Base-by-base conservation (phyloP, 2,329 filamentous ascomycete species). In the Teratosphaeriaceae sp. region DNA sequence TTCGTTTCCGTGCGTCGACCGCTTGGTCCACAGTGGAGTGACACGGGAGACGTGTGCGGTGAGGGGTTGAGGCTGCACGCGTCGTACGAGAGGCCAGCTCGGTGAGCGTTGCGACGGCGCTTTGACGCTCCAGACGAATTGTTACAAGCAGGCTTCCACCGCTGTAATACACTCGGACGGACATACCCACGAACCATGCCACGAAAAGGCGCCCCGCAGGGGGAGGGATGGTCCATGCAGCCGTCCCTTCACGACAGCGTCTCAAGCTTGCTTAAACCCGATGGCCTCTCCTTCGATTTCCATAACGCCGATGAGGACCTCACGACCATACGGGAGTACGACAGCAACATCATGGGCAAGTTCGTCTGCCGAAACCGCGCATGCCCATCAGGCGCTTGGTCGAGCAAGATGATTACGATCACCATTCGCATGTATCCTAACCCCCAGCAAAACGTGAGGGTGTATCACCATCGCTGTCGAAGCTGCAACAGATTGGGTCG, bases 381-480 rank as follows among this genome's bases (percentile, higher is more conserved):
- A 23, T 19, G 35, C 19, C 20, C 33, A 20, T 24, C n/a, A 22
- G 8, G 11, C 19, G 21, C n/a, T 24, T 38, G 35, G 35, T 23
- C 35, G 20, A 38, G 35, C 21, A 24, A 18, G 23, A 23, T 38
- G 23, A 19, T 24, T 24, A 16, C 33, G 18, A 36, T 22, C 20
- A 36, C 33, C 20, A 36, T 36, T 12, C 33, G 33, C 33, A 19
- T 36, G 18, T 36, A 36, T 22, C 20, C 33, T 16, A 9, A 22
- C 15, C 15, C 15, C 16, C 16, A 22, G 20, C 19, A 36, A 13
- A 36, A 36, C 16, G 33, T 16, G 20, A 36, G 33, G 20, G 19
- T 36, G 19, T 36, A 36, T 36, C 33, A 36, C 33, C 33, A 36
- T 13, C 33, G 33, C 20, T 36, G 33, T 16, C 16, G 20, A 9